Base-by-base conservation (phyloP, 1,284 basidiomycete genomes). In the Sutorius eximius region DNA sequence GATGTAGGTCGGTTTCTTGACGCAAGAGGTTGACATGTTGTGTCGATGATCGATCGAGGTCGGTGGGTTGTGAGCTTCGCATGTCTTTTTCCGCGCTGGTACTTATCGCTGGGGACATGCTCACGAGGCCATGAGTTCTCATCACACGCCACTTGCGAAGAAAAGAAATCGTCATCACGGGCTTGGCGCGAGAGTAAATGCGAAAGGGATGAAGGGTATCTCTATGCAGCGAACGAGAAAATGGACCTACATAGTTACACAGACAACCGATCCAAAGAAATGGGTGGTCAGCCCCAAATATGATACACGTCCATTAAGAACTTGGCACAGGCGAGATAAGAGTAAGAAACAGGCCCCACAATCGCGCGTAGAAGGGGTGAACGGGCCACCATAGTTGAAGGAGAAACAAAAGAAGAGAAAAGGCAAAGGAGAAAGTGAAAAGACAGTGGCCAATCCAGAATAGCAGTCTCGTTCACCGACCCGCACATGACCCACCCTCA, bases 221-320 rank as follows among this genome's bases (percentile, higher is more conserved):
- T 70, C 54, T 55, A 56, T 49, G 52, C 50, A 49, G 13, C 36
- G 32, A 33, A 30, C 16, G 49, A 47, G 29, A 49, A 48, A 34
- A 55, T 13, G 40, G 24, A 37, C n/a, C 37, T 61, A 67, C 68
- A 68, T 60, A 55, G 53, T 54, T 67, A 65, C 64, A 66, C 49
- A 51, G 44, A 67, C 66, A 58, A 43, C 43, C 38, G 24, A 59
- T 61, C 56, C 52, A 45, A 57, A 50, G 20, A 52, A 22, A 29
- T 4, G 20, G 33, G 38, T 27, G 48, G 52, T 59, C 40, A 29
- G 15, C 38, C 44, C 40, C 60, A 22, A 33, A 32, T 49, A 49
- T 33, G 45, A 63, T 58, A 64, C 63, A 64, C 52, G 52, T 67
- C 59, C 64, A 62, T 67, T 40, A 53, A 52, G 50, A 48, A 41